Base-by-base conservation (phyloP, 2,329 filamentous ascomycete species). In the Geoglossum cookeanum region DNA sequence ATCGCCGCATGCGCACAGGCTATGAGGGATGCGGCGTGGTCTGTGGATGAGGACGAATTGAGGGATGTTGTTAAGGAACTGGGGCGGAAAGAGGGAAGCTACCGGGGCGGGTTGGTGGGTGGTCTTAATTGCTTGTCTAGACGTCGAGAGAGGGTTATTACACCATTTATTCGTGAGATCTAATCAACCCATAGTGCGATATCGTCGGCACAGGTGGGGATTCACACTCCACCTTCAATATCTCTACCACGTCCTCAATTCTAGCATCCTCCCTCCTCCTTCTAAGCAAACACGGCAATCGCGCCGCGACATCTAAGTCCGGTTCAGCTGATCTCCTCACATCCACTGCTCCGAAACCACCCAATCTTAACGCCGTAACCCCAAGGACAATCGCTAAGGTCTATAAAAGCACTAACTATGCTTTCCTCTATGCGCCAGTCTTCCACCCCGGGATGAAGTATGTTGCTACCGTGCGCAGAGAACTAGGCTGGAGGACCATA, bases 141-240 rank as follows among this genome's bases (percentile, higher is more conserved):
- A 30, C 17, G 3, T 17, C 17, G 13, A 52, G 29, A 22, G 29
- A 32, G 49, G 29, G 29, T n/a, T 22, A 15, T 17, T 27, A 17
- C 22, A n/a, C 47, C 47, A 15, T 30, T 37, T 29, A 53, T 49
- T 7, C 32, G 27, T 9, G 5, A 44, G 54, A 53, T n/a, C 22
- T 51, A 9, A 49, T 30, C 11, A 22, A 35, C n/a, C 33, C 49
- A 32, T 61, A 81, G 78, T 83, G 90, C 68, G 92, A 98, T 69
- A 97, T 98, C 68, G 92, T 98, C 59, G 92, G 92, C 63, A 98
- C 92, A 6, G 92, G 92, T 62, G 92, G 92, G 66, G 92, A 98
- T 73, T 84, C 85, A 22, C 90, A 97, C 76, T 88, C 94, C 70
- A 98, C 92, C 37, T 98, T 95, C 80, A 98, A 98, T 70, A 91